Percentiles rank a stretch among this genome's conserved stretches.
phyloP scores from a whole-genome alignment of 495 filamentous ascomycete species.

The Alectoria sarmentosa region DNA sequence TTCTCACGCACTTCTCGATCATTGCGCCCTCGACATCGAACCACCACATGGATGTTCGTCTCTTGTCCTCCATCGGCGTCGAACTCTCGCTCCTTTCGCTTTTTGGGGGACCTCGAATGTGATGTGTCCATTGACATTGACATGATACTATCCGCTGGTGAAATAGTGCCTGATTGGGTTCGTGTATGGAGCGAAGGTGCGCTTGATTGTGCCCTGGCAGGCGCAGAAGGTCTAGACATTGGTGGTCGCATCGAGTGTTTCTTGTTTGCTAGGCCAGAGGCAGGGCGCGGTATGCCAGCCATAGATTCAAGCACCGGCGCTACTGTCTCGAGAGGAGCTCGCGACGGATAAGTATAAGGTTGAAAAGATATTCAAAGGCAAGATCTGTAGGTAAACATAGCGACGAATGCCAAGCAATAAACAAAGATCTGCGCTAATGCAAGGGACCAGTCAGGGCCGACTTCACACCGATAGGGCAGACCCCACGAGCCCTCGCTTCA shows the following conservation, averaged over 20 bases:
- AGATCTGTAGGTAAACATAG: constrained; percentile 14
- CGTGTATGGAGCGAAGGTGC: constrained; percentile 39
- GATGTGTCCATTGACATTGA: constrained; percentile 47
- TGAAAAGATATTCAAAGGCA: background rate
- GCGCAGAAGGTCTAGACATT: constrained; percentile 36
- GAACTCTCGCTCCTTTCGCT: constrained; percentile 78
- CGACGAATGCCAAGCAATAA: constrained; percentile 12
- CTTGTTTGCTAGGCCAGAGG: constrained; percentile 43
- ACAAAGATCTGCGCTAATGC: constrained; percentile 14
- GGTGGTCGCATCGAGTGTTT: constrained; percentile 52
- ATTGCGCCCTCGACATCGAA: constrained; percentile 86
- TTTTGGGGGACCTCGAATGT: constrained; percentile 45
- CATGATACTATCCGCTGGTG: constrained; percentile 57
- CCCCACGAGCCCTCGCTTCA: background rate
- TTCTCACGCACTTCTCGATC: constrained; percentile 90
- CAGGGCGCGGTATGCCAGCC: constrained; percentile 49
- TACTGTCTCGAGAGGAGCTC: background rate
- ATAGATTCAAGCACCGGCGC: constrained; percentile 29
- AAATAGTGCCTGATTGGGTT: constrained; percentile 40
- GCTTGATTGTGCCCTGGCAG: constrained; percentile 39
- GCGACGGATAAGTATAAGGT: constrained; percentile 2
- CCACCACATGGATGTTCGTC: constrained; percentile 96
- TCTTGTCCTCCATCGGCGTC: constrained; percentile 67
- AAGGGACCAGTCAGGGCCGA: background rate
- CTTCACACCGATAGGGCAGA: constrained; percentile 3